Base-by-base conservation (phyloP, 1,284 basidiomycete species). In the Austroboletus novae-zelandiae region DNA sequence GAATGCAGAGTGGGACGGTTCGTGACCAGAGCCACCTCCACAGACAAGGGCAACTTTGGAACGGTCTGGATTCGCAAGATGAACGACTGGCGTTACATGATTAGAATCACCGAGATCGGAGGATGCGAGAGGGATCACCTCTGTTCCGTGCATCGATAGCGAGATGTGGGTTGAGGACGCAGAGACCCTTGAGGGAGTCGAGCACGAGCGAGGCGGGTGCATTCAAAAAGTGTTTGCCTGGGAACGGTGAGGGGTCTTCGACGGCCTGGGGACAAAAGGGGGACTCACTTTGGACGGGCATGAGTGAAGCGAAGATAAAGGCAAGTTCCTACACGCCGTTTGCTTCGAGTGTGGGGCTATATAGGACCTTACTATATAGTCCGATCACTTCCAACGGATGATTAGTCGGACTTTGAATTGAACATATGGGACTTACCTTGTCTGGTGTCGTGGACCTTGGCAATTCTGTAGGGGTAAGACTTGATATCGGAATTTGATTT, bases 1-100 rank as follows among this genome's bases (percentile, higher is more conserved):
- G 59, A 89, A 93, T 2, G 84, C 89, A 15, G 89, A 81, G 69
- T 94, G 89, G 17, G 91, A 81, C 23, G 94, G 94, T 64, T 96
- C 94, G 67, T 96, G 94, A 2, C 94, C 94, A 31, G 88, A 86
- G 35, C 94, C 94, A 23, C 94, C 94, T 23, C 94, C 94, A 56
- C 89, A 94, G 61, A 97, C 79, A 20, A 96, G 71, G 3, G 89
- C 81, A 40, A 96, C 94, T 62, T 85, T 84, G 32, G 79, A 78
- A 46, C 71, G 75, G 64, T 86, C 80, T 23, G 69, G 78, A 14
- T 75, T 61, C 14, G 79, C 71, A 39, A 83, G 69, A 61, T 85
- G 83, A 30, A 92, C 74, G 50, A 88, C 87, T 91, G 56, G 36
- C n/a, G 30, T 15, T 27, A n/a, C 6, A 3, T 5, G 32, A 30